These are phyloP conservation scores for Moelleriella libera DNA, from an alignment of 2,329 filamentous ascomycete genomes.

Conservation along the genomic window DNA sequence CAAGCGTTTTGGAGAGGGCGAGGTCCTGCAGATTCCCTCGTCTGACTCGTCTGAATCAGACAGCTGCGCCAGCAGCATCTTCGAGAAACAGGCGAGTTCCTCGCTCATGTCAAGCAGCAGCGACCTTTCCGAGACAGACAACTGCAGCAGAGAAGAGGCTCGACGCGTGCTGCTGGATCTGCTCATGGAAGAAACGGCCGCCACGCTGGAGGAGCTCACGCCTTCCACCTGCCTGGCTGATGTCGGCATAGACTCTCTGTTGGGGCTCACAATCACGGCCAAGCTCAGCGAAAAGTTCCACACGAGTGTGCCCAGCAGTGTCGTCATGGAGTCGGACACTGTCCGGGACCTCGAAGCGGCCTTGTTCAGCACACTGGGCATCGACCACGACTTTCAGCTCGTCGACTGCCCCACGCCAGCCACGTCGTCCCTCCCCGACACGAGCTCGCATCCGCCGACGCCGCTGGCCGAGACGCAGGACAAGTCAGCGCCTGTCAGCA, in stretches of 20 bases:
- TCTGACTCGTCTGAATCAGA: conserved; percentile 24
- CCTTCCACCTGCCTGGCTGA: conserved; percentile 7
- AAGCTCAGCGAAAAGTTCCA: conserved; percentile 12
- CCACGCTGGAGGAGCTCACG: conserved; percentile 6
- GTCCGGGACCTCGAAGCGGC: conserved; percentile 8
- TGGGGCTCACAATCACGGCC: conserved; percentile 7
- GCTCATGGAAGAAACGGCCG: conserved; percentile 8
- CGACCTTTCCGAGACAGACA: conserved; percentile 27
- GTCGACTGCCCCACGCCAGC: not conserved
- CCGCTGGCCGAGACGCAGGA: not conserved
- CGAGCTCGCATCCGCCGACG: not conserved
- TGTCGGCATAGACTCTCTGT: conserved; percentile 9
- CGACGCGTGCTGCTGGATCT: conserved; percentile 4
- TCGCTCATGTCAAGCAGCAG: not conserved
- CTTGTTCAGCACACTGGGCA: not conserved
- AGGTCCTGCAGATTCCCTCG: conserved; percentile 27
- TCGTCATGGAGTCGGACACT: conserved; percentile 4
- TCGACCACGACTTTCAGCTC: not conserved
- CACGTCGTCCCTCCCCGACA: too few species aligned
- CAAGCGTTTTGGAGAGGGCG: conserved; percentile 3
- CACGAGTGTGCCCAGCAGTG: conserved; percentile 5
- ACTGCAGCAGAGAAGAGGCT: not conserved
- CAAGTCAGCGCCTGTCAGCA: not conserved
- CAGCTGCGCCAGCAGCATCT: conserved; percentile 49
- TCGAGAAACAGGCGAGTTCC: conserved; percentile 28